phyloP scores from a whole-genome alignment of 2,329 filamentous ascomycete genomes.

The Trichoderma gracile region DNA sequence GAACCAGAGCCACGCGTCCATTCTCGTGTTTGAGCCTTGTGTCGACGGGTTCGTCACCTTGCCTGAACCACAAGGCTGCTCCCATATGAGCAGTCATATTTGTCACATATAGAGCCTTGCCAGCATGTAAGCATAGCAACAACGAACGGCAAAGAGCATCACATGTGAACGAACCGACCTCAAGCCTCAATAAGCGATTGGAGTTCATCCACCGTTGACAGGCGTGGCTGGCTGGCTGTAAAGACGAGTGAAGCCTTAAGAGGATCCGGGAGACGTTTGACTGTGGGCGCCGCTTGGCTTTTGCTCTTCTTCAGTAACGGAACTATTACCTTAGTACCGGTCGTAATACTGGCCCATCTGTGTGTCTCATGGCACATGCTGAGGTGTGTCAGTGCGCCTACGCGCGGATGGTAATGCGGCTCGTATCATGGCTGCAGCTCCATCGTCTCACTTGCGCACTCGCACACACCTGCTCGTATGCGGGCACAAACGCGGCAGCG shows the following conservation, averaged over 20 bases:
- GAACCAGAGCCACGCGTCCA: neutral
- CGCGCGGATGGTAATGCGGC: slow-evolving; percentile 4
- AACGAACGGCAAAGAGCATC: neutral
- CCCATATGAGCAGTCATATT: neutral
- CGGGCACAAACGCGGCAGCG: neutral
- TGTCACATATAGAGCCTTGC: neutral
- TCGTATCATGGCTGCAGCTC: slow-evolving; percentile 21
- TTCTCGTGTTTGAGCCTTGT: neutral
- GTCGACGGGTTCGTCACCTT: neutral
- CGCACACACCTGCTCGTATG: neutral
- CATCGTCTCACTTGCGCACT: slow-evolving; percentile 9
- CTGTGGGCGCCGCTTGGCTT: neutral
- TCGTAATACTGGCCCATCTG: neutral
- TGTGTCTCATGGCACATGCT: neutral
- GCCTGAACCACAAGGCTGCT: neutral
- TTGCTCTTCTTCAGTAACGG: neutral
- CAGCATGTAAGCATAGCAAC: neutral
- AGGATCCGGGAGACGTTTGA: neutral
- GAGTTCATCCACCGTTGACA: slow-evolving; percentile 3
- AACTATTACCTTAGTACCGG: too few species aligned
- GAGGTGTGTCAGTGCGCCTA: slow-evolving; percentile 1
- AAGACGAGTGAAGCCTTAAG: neutral
- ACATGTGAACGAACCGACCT: neutral
- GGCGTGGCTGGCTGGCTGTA: neutral
- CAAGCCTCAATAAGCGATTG: neutral